A percentile compares a stretch with the other conserved stretches of the same genome.
Conservation (phyloP, 2,329 filamentous ascomycete genomes). For the Apiospora kogelbergensis region DNA sequence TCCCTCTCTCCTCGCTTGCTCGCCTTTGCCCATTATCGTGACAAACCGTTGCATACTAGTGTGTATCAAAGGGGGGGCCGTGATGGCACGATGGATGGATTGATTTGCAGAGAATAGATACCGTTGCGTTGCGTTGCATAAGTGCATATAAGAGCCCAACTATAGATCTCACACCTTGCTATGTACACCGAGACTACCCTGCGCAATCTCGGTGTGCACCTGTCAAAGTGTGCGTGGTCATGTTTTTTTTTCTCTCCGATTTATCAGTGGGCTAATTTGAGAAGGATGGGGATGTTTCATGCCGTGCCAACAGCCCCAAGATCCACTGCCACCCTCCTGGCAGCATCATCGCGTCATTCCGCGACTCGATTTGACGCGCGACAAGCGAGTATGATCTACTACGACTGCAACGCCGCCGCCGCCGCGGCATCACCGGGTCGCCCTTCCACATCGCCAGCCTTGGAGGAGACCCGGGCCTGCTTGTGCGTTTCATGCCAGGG, state of each 20-base stretch:
- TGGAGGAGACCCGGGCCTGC: not conserved
- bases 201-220: not conserved
- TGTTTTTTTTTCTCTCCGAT: not conserved
- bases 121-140: no score
- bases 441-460: not conserved
- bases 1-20: not conserved
- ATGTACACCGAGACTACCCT: not conserved
- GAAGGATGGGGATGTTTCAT: not conserved
- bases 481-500: not conserved
- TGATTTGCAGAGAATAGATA: not conserved
- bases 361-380: not conserved
- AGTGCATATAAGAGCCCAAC: not conserved
- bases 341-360: not conserved
- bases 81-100: not conserved
- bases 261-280: not conserved
- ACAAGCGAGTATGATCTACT: constrained; percentile 2
- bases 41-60: not conserved
- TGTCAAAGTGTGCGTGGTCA: no score
- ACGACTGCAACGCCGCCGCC: not conserved
- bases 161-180: not conserved
- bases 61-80: not conserved
- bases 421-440: not conserved
- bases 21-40: not conserved
- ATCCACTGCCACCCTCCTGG: not conserved
- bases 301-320: not conserved